These are phyloP conservation scores for Penicillium paneum DNA, from an alignment of 2,329 filamentous ascomycete genomes.

Conservation along the genomic window DNA sequence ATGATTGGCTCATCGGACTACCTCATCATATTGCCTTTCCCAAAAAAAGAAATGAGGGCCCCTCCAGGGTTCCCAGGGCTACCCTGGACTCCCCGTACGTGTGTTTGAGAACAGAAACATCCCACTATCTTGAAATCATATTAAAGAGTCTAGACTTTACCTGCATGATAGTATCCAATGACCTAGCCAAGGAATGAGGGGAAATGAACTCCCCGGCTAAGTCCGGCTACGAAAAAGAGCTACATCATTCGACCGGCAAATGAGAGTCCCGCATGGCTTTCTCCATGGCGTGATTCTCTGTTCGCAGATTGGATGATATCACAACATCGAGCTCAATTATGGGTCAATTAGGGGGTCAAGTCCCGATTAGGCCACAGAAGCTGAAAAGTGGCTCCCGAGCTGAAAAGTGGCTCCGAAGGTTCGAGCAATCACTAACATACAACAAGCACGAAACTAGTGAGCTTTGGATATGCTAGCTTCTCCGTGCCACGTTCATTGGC, in stretches of 20 bases:
- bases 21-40: not conserved
- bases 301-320: not conserved
- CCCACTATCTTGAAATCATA: not conserved
- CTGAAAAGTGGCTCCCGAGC: conserved; percentile 5
- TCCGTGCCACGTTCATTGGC: conserved; percentile 5
- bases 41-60: not conserved
- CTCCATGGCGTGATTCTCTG: not conserved
- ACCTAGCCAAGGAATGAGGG: not conserved
- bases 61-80: not conserved
- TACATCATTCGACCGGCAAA: conserved; percentile 2
- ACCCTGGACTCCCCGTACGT: not conserved
- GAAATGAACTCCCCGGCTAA: not conserved
- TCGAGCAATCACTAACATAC: not conserved
- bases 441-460: conserved; percentile 2
- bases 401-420: conserved; percentile 3
- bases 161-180: not conserved
- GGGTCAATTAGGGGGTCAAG: not conserved
- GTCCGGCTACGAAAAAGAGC: not conserved
- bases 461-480: not conserved
- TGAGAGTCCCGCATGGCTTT: not conserved
- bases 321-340: not conserved
- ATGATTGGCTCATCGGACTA: conserved; percentile 1
- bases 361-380: not conserved
- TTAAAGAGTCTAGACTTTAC: not conserved
- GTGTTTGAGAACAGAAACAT: not conserved